These are phyloP conservation scores for Talaromyces stipitatus DNA, from an alignment of 495 filamentous ascomycete genomes.

Conservation along the genomic window DNA sequence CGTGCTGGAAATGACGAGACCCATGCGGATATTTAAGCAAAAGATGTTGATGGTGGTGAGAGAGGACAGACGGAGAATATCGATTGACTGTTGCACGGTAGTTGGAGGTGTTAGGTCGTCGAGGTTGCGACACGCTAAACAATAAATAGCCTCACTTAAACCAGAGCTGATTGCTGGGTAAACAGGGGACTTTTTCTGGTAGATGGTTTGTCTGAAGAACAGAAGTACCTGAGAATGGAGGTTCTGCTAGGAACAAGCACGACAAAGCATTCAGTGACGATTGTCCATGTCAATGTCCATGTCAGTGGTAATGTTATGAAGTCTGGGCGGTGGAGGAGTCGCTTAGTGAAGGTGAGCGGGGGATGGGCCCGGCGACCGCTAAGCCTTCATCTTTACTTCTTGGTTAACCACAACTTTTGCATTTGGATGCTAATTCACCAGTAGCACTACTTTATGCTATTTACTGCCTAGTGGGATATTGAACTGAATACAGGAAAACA, in stretches of 20 bases:
- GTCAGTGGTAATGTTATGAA: neutral
- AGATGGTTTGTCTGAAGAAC: neutral
- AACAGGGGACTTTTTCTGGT: neutral
- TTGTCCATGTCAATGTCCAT: neutral
- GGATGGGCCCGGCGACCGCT: conserved; percentile 8
- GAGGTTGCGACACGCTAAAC: conserved; percentile 3
- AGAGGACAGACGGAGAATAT: neutral
- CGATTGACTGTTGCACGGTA: neutral
- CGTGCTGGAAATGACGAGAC: neutral
- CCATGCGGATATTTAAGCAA: neutral
- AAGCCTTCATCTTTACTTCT: neutral
- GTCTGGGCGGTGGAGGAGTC: conserved; percentile 17
- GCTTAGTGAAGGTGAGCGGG: conserved; percentile 24
- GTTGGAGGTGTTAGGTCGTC: neutral
- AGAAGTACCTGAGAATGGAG: neutral
- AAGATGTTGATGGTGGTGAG: neutral
- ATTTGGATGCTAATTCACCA: neutral
- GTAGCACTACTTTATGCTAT: too few relatives aligned
- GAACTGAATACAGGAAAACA: too few relatives aligned
- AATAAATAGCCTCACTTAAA: neutral
- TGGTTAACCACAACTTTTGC: neutral
- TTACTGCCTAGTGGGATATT: too few relatives aligned
- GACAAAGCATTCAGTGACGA: neutral
- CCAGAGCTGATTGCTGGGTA: neutral
- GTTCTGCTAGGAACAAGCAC: neutral